phyloP scores from a whole-genome alignment of 352 stramenopile species.

The Phytophthora chlamydospora region DNA sequence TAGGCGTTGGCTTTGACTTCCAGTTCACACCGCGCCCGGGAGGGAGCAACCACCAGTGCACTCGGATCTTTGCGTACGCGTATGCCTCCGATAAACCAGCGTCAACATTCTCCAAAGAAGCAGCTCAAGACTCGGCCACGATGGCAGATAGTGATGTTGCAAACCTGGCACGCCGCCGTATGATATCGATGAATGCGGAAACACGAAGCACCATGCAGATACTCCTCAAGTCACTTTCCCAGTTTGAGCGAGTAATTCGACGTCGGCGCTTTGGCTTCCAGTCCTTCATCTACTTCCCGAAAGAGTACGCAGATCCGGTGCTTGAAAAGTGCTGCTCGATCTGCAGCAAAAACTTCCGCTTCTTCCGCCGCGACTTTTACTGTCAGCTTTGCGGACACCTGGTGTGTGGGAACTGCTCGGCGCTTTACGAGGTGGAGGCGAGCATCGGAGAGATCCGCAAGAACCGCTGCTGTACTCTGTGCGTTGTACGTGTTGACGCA shows the following conservation, averaged over 20 bases:
- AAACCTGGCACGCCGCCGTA: conserved; percentile 38
- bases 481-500: conserved; percentile 55
- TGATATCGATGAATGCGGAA: conserved; percentile 56
- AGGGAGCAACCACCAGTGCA: conserved; percentile 44
- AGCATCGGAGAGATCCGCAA: conserved; percentile 49
- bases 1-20: conserved; percentile 60
- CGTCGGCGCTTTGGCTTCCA: conserved; percentile 72
- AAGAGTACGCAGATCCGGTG: conserved; percentile 32
- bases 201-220: conserved; percentile 45
- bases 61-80: conserved; percentile 47
- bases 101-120: conserved; percentile 38
- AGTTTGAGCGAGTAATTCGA: conserved; percentile 66
- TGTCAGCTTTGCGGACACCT: conserved; percentile 64
- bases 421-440: conserved; percentile 56
- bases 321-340: conserved; percentile 47
- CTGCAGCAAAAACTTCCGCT: conserved; percentile 53
- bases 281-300: conserved; percentile 68
- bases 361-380: conserved; percentile 56
- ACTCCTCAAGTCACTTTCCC: conserved; percentile 51
- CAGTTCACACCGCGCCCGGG: conserved; percentile 33
- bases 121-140: no score
- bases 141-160: conserved; percentile 27
- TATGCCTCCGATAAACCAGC: conserved; percentile 53
- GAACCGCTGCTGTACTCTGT: conserved; percentile 54
- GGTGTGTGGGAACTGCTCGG: conserved; percentile 54